Base-by-base conservation (phyloP, 2,329 filamentous ascomycete species). In the Fusarium goolgardi region DNA sequence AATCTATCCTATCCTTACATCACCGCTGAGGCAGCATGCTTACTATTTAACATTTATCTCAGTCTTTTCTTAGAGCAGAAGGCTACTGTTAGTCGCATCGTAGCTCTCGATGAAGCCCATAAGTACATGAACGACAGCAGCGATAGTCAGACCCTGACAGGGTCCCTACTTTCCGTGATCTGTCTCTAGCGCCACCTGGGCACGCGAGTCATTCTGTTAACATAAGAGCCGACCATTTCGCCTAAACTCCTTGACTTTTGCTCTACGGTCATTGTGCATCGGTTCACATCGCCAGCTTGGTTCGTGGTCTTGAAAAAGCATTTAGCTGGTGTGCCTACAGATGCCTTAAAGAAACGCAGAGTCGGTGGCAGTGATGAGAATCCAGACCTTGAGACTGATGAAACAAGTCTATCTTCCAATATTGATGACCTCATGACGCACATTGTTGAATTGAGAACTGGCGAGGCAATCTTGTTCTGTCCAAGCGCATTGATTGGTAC, bases 61-160 rank as follows among this genome's bases (percentile, higher is more conserved):
- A 56, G 56, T 11, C 41, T 59, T 0, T 56, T 59, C 10, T 10
- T 59, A 0, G 51, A 56, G 2, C 32, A 55, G 4, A 11, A 32
- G 4, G 13, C 40, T 6, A 25, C 13, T 1, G 9, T 58, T 2
- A 49, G 51, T 4, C 34, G 41, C 1, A 20, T 59, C 0, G 29
- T 59, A 1, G 56, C 56, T 3, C 23, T 59, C 1, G 56, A 59
- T 6, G 56, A 59, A 2, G 35, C 56, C 0, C 56, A 56, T 21
- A 59, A 59, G 15, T 59, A 56, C 16, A 59, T 59, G 41, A 46
- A 15, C 6, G 35, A 46, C 0, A 21, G 6, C 6, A 16, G 20
- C 1, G 56, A 56, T 3, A 56, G 56, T 0, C 29, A 41, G 4
- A 34, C 35, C 0, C 34, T 59, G 0, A 59, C 56, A 6, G 56